Conservation (phyloP, 2,329 filamentous ascomycete species). For the Leptosphaerulina australis region DNA sequence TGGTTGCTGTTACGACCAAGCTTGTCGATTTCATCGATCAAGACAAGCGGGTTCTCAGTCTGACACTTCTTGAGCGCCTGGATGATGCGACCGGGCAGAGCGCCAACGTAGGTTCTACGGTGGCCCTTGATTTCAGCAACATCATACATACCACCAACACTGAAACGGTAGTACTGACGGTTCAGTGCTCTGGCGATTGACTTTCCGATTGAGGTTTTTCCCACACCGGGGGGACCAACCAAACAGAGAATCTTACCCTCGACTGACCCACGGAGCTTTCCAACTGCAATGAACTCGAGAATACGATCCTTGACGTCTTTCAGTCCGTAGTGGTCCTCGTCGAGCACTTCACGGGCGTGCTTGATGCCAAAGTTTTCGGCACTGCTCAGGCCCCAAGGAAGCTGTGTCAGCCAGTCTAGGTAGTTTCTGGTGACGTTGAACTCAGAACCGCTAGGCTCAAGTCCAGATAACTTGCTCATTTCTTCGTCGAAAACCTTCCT, state of each 20-base stretch:
- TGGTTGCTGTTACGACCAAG: slow-evolving; percentile 90
- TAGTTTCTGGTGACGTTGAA: slow-evolving; percentile 99
- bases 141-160: slow-evolving; percentile 93
- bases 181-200: slow-evolving; percentile 95
- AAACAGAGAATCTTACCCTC: slow-evolving; percentile 99
- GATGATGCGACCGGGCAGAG: slow-evolving; percentile 93
- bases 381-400: slow-evolving; percentile 94
- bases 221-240: slow-evolving; percentile 94
- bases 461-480: slow-evolving; percentile 92
- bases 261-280: slow-evolving; percentile 93
- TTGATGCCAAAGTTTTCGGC: slow-evolving; percentile 96
- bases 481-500: slow-evolving; percentile 99
- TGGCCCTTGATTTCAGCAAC: slow-evolving; percentile 99
- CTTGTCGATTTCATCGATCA: slow-evolving; percentile 98
- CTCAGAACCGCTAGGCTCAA: slow-evolving; percentile 94
- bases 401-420: slow-evolving; percentile 97
- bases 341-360: slow-evolving; percentile 86
- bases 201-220: slow-evolving; percentile 98
- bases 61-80: slow-evolving; percentile 99
- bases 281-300: slow-evolving; percentile 96
- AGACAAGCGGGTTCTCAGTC: slow-evolving; percentile 93
- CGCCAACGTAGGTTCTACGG: slow-evolving; percentile 93
- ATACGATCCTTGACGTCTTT: slow-evolving; percentile 99
- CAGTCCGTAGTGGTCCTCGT: slow-evolving; percentile 95
- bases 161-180: slow-evolving; percentile 97